Evolutionary conservation across 2,329 filamentous ascomycete species (phyloP).

Genomic region (Xylariaceae sp.): DNA sequence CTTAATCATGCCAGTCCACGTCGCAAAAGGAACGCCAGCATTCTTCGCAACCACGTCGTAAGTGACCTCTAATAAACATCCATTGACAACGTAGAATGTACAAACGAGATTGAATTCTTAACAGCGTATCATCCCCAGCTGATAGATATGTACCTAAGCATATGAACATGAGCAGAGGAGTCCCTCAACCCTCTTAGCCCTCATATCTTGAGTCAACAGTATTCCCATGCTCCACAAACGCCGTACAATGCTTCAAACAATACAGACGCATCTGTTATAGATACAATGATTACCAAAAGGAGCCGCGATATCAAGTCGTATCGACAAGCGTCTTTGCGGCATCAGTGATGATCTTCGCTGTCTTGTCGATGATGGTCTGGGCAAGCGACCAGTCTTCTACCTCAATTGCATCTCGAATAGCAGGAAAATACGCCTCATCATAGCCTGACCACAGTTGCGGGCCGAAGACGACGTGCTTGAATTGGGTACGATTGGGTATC

Average conservation of each 20-base stretch:
- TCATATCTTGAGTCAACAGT: too few relatives aligned
- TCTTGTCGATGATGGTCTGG: slow-evolving; percentile 65
- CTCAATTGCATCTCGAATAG: slow-evolving; percentile 77
- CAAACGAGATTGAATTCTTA: too few relatives aligned
- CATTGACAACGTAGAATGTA: too few relatives aligned
- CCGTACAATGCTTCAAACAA: neutral
- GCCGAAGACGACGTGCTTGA: slow-evolving; percentile 88
- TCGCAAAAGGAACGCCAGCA: too few relatives aligned
- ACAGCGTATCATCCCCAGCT: too few relatives aligned
- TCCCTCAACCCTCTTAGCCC: neutral
- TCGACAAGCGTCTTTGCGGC: slow-evolving; percentile 18
- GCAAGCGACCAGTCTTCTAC: slow-evolving; percentile 66
- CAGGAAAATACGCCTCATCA: slow-evolving; percentile 69
- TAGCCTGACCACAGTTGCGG: slow-evolving; percentile 73
- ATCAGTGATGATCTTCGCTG: slow-evolving; percentile 57
- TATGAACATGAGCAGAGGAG: neutral
- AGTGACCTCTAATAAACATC: too few relatives aligned
- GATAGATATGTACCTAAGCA: neutral
- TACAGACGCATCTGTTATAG: slow-evolving; percentile 3
- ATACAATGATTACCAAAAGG: slow-evolving; percentile 4
- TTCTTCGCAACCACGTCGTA: too few relatives aligned
- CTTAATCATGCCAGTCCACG: too few relatives aligned
- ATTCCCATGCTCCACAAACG: neutral
- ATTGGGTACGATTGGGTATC: slow-evolving; percentile 85
- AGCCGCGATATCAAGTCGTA: neutral